Evolutionary conservation across 495 filamentous ascomycete species (phyloP), one percentile per base, ranked within the genome.

Genomic region (Penicillium pulvis): DNA sequence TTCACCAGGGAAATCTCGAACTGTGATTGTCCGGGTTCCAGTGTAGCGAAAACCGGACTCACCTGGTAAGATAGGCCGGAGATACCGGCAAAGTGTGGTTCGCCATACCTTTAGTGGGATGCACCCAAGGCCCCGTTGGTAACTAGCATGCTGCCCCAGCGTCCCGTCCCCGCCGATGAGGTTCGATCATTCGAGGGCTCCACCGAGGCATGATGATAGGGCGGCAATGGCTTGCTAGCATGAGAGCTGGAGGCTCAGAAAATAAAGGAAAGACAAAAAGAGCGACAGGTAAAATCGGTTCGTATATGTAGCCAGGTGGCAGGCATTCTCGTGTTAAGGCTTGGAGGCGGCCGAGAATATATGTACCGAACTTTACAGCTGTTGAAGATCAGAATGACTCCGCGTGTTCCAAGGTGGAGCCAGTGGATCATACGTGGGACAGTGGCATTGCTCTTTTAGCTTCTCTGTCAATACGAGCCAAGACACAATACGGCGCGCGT

Each of bases 131-230:
- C 49, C 49, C 31, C 49, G 49, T 51, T 51, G 28, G 49, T 45
- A 9, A n/a, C 49, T 51, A 51, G 49, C 30, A 8, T 36, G 45
- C 45, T 28, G 51, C 51, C 51, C 51, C 51, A 53, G 55, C 51
- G 48, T 59, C 31, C 19, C 28, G 53, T 45, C 57, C 53, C 61
- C 61, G 59, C 61, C 39, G 35, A 50, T 47, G 46, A 44, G 23
- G 52, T 30, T 28, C 53, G 53, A 56, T 56, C 53, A 56, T 47
- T 44, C 41, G 52, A 44, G 14, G 39, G 19, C 19, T 30, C 52
- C 36, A 55, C 39, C 26, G 51, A 45, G 42, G 6, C n/a, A 45
- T 20, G 17, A n/a, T 45, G 42, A 45, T 45, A 44, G 42, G 42
- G 33, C 33, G 12, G 10, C 1, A 12, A 8, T 36, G 33, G 33